Base-by-base conservation (phyloP, 2,329 filamentous ascomycete genomes). In the Scleromitrula shiraiana region DNA sequence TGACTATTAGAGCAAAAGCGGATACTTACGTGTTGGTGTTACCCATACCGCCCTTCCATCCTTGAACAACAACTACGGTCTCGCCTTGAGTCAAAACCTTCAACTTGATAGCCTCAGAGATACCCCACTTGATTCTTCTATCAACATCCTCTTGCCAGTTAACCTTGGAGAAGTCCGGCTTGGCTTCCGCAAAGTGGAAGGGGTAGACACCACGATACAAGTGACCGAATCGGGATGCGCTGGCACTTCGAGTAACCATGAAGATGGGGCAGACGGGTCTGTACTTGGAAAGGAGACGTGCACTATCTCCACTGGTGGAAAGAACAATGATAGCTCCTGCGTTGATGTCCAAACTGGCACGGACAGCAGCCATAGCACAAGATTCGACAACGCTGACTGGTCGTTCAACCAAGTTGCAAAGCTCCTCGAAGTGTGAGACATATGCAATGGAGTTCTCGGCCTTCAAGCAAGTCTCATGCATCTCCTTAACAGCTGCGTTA, bases 71-170 rank as follows among this genome's bases (percentile, higher is more conserved):
- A 53, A 93, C 79, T 48, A 93, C 80, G 26, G 80, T 78, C 64
- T 89, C 86, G 56, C 82, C 85, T 64, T 80, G 72, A 64, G 72
- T 76, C 54, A 94, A 73, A 41, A 90, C 78, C 60, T 82, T 81
- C 54, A 98, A 85, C 70, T 85, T 81, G 63, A 95, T 80, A 60
- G 88, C 93, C 66, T 89, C 81, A 66, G 78, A 74, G 67, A 98
- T 88, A 67, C 88, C 93, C 90, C 91, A 98, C 78, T 91, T 95
- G 70, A 98, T 88, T 66, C 93, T 88, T 67, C 83, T 82, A 73
- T 98, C 93, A 61, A 98, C 93, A 70, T 98, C 91, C 76, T 97
- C 89, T 75, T 98, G 93, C 93, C 93, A 98, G 72, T 94, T 90
- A 64, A 85, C 80, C 70, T 85, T 80, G 67, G 77, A 79, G 72